A percentile compares a stretch with the other conserved stretches of the same genome.
phyloP scores from a whole-genome alignment of 345 rosid genomes.

The Lepidium africanum region DNA sequence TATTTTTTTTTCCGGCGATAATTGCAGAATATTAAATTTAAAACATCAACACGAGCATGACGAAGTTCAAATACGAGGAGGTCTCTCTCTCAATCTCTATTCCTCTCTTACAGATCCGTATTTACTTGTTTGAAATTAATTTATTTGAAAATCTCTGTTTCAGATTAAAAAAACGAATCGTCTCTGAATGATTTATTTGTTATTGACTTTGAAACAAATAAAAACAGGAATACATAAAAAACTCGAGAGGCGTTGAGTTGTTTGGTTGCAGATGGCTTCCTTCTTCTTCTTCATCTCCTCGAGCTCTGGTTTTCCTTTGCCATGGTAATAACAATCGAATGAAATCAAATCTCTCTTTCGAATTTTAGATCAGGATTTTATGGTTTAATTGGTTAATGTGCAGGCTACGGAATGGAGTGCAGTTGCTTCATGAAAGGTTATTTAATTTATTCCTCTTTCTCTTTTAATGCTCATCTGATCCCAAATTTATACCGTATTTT shows the following conservation, averaged over 20 bases:
- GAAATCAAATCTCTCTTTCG: too few species aligned
- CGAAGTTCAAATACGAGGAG: constrained; percentile 12
- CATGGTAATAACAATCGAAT: constrained; percentile 39
- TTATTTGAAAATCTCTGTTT: not conserved
- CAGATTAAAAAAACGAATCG: not conserved
- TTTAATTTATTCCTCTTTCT: constrained; percentile 3
- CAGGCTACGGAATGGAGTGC: constrained; percentile 99
- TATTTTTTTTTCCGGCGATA: not conserved
- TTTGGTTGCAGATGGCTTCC: constrained; percentile 93
- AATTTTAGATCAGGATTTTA: too few species aligned
- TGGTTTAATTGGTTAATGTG: constrained; percentile 24
- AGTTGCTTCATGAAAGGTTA: constrained; percentile 92
- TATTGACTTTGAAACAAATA: not conserved
- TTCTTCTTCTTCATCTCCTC: constrained; percentile 48
- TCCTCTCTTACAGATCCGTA: not conserved
- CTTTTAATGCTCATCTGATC: not conserved
- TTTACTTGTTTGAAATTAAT: not conserved
- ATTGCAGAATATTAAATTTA: not conserved
- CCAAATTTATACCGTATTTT: not conserved
- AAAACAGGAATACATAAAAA: constrained; percentile 53
- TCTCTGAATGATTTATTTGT: not conserved
- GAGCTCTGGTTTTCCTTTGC: constrained; percentile 85
- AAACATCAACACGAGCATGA: not conserved
- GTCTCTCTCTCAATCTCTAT: not conserved
- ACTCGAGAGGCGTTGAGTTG: constrained; percentile 65